Evolutionary conservation across 116 monocot genomes (phyloP).

Genomic region (Iris pallida): DNA sequence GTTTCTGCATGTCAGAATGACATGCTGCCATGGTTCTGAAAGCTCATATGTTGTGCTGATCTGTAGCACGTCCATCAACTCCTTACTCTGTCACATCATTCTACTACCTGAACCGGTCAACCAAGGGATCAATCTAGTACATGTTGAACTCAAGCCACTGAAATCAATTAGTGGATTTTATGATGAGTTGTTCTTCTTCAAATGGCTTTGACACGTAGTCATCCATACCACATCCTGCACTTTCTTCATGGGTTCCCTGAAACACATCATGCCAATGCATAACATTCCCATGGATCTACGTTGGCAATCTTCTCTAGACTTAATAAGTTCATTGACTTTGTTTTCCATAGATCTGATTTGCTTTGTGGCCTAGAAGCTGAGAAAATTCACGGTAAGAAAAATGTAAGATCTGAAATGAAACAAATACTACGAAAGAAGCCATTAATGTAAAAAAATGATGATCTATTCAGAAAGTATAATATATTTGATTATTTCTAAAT

Average conservation of each 20-base stretch:
- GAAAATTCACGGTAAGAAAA: constrained; percentile 9
- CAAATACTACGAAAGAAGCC: too few relatives aligned
- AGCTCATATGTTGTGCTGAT: too few relatives aligned
- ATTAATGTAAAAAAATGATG: too few relatives aligned
- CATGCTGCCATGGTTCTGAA: too few relatives aligned
- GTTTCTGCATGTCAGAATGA: too few relatives aligned
- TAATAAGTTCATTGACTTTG: constrained; percentile 30
- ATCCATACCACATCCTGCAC: constrained; percentile 77
- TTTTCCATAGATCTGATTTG: constrained; percentile 45
- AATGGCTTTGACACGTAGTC: too few relatives aligned
- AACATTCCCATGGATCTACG: constrained; percentile 23
- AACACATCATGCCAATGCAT: constrained; percentile 73
- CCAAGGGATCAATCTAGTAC: neutral
- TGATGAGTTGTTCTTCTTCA: constrained; percentile 64
- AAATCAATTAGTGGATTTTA: constrained; percentile 6
- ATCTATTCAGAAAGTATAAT: too few relatives aligned
- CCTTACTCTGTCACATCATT: neutral
- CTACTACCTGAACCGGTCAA: neutral
- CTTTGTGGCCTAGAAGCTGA: constrained; percentile 81
- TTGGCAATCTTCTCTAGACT: constrained; percentile 17
- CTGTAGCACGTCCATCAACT: too few relatives aligned
- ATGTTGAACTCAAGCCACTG: neutral
- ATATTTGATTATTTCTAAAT: too few relatives aligned
- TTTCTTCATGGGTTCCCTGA: constrained; percentile 82
- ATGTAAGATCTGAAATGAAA: neutral